A percentile compares a stretch with the other conserved stretches of the same genome.
phyloP scores from a whole-genome alignment of 768 basidiomycete genomes.

The Pisolithus marmoratus region DNA sequence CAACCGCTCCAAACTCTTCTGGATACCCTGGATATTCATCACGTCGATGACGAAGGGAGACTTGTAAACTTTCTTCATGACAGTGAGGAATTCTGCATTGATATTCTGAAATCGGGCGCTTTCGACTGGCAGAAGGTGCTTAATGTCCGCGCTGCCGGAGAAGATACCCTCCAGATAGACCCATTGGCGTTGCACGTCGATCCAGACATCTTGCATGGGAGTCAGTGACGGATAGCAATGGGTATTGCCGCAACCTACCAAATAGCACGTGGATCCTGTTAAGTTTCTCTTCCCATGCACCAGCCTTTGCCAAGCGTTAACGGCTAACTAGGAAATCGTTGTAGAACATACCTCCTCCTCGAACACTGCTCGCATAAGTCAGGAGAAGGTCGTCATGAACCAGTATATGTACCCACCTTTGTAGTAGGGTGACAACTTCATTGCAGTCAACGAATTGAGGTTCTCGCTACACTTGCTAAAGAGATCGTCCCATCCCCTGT shows the following conservation, averaged over 20 bases:
- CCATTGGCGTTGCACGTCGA: slow-evolving; percentile 99
- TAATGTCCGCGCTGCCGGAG: slow-evolving; percentile 99
- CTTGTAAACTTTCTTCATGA: slow-evolving; percentile 99
- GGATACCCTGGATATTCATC: slow-evolving; percentile 91
- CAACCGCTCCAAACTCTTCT: slow-evolving; percentile 95
- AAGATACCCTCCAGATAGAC: slow-evolving; percentile 99
- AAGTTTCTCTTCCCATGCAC: slow-evolving; percentile 94
- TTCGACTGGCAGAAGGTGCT: slow-evolving; percentile 96
- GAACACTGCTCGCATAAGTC: slow-evolving; percentile 49
- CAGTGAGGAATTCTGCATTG: slow-evolving; percentile 94
- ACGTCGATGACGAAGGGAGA: slow-evolving; percentile 97
- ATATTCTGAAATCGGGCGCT: slow-evolving; percentile 98
- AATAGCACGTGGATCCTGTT: slow-evolving; percentile 96
- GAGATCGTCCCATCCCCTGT: slow-evolving; percentile 92
- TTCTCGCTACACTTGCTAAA: slow-evolving; percentile 98
- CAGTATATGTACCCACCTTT: slow-evolving; percentile 53
- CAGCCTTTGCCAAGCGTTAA: slow-evolving; percentile 43
- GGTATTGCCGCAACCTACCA: slow-evolving; percentile 41
- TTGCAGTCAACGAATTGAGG: slow-evolving; percentile 89
- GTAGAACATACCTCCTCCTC: slow-evolving; percentile 65
- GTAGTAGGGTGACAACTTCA: slow-evolving; percentile 98
- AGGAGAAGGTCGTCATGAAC: neutral
- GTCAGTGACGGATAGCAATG: neutral
- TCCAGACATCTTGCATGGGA: slow-evolving; percentile 79
- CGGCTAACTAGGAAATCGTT: neutral